A percentile compares a stretch with the other conserved stretches of the same genome.
These are phyloP conservation scores for Phoma herbarum DNA, from an alignment of 2,329 filamentous ascomycete species.

Conservation along the genomic window DNA sequence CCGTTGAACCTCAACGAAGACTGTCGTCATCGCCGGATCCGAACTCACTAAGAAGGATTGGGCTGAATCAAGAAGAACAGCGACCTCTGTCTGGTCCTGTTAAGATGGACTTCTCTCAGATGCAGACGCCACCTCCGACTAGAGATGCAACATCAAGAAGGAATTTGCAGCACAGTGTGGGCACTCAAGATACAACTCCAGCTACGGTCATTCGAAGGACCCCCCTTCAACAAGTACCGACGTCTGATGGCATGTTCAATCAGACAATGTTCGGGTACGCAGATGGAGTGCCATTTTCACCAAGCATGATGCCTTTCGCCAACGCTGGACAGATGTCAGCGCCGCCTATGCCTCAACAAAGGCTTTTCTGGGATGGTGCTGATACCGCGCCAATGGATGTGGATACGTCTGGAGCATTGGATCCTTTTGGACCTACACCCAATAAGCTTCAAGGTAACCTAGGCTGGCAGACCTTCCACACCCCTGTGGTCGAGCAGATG, in stretches of 20 bases:
- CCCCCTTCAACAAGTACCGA: conserved; percentile 38
- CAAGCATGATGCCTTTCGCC: conserved; percentile 63
- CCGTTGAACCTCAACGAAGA: conserved; percentile 67
- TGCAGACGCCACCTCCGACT: conserved; percentile 70
- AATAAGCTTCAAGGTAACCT: conserved; percentile 44
- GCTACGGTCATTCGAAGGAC: conserved; percentile 55
- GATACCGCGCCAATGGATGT: conserved; percentile 47
- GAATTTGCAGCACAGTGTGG: conserved; percentile 46
- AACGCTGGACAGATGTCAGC: conserved; percentile 63
- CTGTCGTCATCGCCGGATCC: conserved; percentile 66
- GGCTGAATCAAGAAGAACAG: conserved; percentile 24
- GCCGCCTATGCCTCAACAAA: conserved; percentile 64
- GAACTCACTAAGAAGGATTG: conserved; percentile 31
- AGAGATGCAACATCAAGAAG: conserved; percentile 63
- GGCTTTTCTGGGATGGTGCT: conserved; percentile 50
- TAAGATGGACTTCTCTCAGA: conserved; percentile 57
- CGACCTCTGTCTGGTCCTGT: conserved; percentile 33
- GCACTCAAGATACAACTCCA: conserved; percentile 43
- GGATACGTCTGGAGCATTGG: conserved; percentile 42
- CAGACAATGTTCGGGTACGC: conserved; percentile 58
- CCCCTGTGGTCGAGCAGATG: conserved; percentile 41
- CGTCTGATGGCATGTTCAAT: conserved; percentile 43
- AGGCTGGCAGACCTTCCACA: conserved; percentile 47
- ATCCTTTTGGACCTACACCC: conserved; percentile 49
- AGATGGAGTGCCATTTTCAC: conserved; percentile 63